These are phyloP conservation scores for Aphanomyces invadans DNA, from an alignment of 352 stramenopile genomes.

Conservation along the genomic window DNA sequence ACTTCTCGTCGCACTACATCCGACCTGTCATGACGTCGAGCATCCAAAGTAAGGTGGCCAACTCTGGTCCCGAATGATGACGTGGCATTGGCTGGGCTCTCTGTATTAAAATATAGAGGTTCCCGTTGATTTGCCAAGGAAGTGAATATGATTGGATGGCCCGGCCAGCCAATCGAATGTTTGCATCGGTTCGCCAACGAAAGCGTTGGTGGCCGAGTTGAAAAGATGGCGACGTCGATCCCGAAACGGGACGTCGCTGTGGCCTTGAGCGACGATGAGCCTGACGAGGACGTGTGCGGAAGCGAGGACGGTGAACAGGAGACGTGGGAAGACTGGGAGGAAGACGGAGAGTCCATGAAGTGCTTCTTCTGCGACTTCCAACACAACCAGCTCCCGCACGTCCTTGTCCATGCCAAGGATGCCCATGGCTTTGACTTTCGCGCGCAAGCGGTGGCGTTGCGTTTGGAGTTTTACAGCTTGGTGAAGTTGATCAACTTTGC, in stretches of 20 bases:
- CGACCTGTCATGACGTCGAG: too few species aligned
- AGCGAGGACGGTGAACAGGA: constrained; percentile 32
- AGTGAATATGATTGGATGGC: background rate
- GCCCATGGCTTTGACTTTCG: constrained; percentile 57
- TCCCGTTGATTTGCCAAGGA: too few species aligned
- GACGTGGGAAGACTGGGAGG: constrained; percentile 82
- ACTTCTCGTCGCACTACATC: too few species aligned
- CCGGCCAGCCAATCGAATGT: background rate
- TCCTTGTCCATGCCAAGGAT: constrained; percentile 52
- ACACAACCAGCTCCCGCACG: constrained; percentile 37
- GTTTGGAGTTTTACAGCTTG: constrained; percentile 69
- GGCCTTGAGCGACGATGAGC: background rate
- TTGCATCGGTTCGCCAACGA: background rate
- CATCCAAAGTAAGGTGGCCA: too few species aligned
- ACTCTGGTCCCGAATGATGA: too few species aligned
- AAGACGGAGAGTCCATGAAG: constrained; percentile 49
- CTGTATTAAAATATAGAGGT: too few species aligned
- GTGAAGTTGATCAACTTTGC: constrained; percentile 78
- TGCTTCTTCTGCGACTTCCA: constrained; percentile 65
- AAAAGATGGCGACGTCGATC: background rate
- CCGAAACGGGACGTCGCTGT: background rate
- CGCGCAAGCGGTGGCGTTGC: constrained; percentile 37
- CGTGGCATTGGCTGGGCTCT: too few species aligned
- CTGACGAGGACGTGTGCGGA: background rate
- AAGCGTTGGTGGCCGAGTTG: background rate